A percentile compares a stretch with the other conserved stretches of the same genome.
These are phyloP conservation scores for Globisporangium sylvaticum DNA, from an alignment of 352 stramenopile species.

Conservation along the genomic window DNA sequence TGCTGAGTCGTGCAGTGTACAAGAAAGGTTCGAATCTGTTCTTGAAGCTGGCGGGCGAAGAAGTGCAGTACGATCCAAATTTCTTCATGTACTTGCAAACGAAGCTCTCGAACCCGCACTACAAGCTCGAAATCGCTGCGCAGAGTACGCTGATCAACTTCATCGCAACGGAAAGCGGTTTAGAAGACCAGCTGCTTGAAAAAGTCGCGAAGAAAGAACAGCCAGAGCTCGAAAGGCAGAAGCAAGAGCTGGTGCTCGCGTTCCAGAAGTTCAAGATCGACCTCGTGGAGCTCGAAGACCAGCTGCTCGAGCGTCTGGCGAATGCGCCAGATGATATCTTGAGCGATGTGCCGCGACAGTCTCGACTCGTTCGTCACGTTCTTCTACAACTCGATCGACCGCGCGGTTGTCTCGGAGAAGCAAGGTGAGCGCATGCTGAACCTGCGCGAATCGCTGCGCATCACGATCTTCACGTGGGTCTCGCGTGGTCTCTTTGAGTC, in stretches of 20 bases:
- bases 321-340: constrained; percentile 97
- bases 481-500: constrained; percentile 93
- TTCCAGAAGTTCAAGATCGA: constrained; percentile 97
- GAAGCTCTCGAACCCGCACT: constrained; percentile 96
- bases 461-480: constrained; percentile 97
- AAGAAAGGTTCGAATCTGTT: constrained; percentile 94
- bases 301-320: constrained; percentile 92
- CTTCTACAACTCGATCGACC: constrained; percentile 95
- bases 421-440: constrained; percentile 90
- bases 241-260: constrained; percentile 89
- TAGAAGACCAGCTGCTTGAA: constrained; percentile 95
- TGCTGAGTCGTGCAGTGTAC: constrained; percentile 94
- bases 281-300: constrained; percentile 94
- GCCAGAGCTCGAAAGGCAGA: constrained; percentile 92
- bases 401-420: constrained; percentile 81
- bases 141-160: constrained; percentile 98
- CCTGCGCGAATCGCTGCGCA: constrained; percentile 91
- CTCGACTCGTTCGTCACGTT: constrained; percentile 96
- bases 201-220: constrained; percentile 96
- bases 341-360: constrained; percentile 95
- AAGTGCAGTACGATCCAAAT: constrained; percentile 95
- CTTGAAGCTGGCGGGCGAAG: constrained; percentile 93
- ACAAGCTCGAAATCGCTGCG: constrained; percentile 96
- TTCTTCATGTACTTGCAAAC: constrained; percentile 98
- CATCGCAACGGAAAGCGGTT: constrained; percentile 94